These are phyloP conservation scores for Pleurotus ostreatus DNA, from an alignment of 768 basidiomycete genomes.

Conservation along the genomic window DNA sequence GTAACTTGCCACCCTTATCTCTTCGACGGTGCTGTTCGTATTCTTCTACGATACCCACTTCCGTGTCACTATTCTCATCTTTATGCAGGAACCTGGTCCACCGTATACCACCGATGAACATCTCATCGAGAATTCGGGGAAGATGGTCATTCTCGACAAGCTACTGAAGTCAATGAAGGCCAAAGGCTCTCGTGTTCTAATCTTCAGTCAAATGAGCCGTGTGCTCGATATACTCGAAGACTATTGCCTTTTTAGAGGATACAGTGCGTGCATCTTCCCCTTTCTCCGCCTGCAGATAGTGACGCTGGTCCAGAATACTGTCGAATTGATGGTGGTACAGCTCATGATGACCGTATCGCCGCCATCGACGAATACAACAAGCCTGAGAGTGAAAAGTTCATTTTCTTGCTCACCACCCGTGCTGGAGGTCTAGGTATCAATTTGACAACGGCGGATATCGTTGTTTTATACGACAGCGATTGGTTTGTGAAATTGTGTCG, in stretches of 20 bases:
- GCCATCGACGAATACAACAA: conserved; percentile 99
- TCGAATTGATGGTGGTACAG: conserved; percentile 92
- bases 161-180: conserved; percentile 81
- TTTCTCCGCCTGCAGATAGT: too few species aligned
- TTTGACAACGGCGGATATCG: conserved; percentile 90
- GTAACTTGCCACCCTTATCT: conserved; percentile 90
- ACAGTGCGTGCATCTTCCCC: conserved; percentile 53
- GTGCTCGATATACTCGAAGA: conserved; percentile 97
- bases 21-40: conserved; percentile 82
- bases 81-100: conserved; percentile 83
- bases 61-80: neutral
- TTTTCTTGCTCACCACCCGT: conserved; percentile 94
- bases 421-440: conserved; percentile 98
- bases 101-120: conserved; percentile 99
- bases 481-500: conserved; percentile 48
- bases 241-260: conserved; percentile 88
- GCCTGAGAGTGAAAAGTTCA: conserved; percentile 90
- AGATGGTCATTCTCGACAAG: conserved; percentile 98
- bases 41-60: neutral
- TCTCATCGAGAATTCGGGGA: conserved; percentile 88
- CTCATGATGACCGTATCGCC: conserved; percentile 92
- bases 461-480: conserved; percentile 94
- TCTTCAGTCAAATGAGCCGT: conserved; percentile 99
- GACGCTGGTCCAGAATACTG: conserved; percentile 68
- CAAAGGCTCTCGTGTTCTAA: conserved; percentile 86